A percentile compares a stretch with the other conserved stretches of the same genome.
Evolutionary conservation across 768 basidiomycete species (phyloP).

Genomic region (Russula olivacea): DNA sequence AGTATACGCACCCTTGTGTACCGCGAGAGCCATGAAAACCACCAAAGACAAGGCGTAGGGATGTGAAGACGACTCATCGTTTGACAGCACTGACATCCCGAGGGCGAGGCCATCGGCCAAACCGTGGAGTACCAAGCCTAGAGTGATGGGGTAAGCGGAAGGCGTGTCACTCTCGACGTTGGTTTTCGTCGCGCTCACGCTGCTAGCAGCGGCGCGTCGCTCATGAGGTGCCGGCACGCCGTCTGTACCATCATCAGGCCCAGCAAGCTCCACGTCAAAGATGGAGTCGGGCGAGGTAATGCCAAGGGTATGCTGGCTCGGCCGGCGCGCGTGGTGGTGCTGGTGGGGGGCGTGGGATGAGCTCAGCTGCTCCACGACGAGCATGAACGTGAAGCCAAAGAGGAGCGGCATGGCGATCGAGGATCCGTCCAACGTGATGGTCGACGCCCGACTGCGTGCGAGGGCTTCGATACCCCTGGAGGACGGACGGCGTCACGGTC

Average conservation of each 20-base stretch:
- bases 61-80: slow-evolving; percentile 27
- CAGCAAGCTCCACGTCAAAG: slow-evolving; percentile 60
- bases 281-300: slow-evolving; percentile 35
- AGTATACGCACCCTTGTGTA: slow-evolving; percentile 71
- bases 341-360: slow-evolving; percentile 48
- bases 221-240: slow-evolving; percentile 14
- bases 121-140: slow-evolving; percentile 84
- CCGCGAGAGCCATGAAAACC: slow-evolving; percentile 83
- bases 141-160: slow-evolving; percentile 63
- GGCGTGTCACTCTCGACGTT: slow-evolving; percentile 25
- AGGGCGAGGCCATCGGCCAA: slow-evolving; percentile 90
- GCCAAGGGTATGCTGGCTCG: slow-evolving; percentile 19
- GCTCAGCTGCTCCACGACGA: slow-evolving; percentile 60
- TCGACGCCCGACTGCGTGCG: slow-evolving; percentile 32
- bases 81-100: slow-evolving; percentile 62
- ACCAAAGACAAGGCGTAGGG: slow-evolving; percentile 60
- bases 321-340: slow-evolving; percentile 31
- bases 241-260: slow-evolving; percentile 42
- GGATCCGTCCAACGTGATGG: slow-evolving; percentile 38
- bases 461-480: slow-evolving; percentile 68
- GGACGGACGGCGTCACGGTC: neutral
- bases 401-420: slow-evolving; percentile 60
- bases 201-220: neutral
- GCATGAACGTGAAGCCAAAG: slow-evolving; percentile 56
- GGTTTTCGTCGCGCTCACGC: slow-evolving; percentile 14